phyloP scores from a whole-genome alignment of 176 grass and related monocot genomes.

The Rhynchospora breviuscula region DNA sequence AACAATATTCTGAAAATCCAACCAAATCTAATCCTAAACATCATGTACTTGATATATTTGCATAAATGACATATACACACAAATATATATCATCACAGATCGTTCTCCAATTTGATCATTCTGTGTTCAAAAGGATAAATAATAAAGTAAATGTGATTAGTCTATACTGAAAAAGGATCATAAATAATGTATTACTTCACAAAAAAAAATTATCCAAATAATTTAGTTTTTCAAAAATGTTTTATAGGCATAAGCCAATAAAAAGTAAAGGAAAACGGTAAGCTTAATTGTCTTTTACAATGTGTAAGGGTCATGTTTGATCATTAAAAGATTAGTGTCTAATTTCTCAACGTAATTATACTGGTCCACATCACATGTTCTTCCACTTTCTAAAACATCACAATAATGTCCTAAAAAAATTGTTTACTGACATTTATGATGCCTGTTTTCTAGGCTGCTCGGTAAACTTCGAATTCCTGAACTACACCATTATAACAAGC shows the following conservation, averaged over 20 bases:
- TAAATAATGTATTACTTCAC: background rate
- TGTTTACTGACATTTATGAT: background rate
- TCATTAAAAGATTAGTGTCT: no score
- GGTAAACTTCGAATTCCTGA: slow-evolving; percentile 52
- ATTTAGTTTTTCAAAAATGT: background rate
- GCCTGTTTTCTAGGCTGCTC: slow-evolving; percentile 40
- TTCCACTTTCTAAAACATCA: no score
- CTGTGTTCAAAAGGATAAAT: background rate
- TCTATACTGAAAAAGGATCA: background rate
- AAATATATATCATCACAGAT: no score
- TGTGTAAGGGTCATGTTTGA: background rate
- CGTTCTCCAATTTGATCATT: background rate
- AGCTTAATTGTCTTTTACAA: background rate
- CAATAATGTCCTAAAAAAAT: background rate
- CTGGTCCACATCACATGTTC: no score
- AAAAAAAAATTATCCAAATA: background rate
- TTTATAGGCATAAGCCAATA: background rate
- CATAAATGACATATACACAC: no score
- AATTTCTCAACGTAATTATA: no score
- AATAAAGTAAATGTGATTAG: background rate
- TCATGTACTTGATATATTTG: no score
- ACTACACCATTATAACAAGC: slow-evolving; percentile 68
- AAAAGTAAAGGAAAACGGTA: background rate
- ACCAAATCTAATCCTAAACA: no score
- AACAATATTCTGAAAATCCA: no score